phyloP scores from a whole-genome alignment of 129 eudicot species.

The Flaveria brownii region DNA sequence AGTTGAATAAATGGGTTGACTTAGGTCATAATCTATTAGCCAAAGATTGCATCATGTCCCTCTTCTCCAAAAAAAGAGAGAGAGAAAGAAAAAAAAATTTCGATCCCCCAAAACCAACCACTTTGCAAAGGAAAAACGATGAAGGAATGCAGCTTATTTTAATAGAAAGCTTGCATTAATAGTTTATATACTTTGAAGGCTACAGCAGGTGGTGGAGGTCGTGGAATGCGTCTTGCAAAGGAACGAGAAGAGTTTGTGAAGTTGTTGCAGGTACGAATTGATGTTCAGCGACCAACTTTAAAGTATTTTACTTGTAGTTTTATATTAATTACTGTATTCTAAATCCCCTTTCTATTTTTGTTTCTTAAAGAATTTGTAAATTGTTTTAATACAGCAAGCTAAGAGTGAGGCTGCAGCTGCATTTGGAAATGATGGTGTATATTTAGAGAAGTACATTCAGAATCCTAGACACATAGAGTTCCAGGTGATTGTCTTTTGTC shows the following conservation, averaged over 20 bases:
- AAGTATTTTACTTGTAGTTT: not conserved
- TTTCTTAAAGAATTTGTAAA: slow-evolving; percentile 12
- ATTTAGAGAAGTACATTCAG: slow-evolving; percentile 82
- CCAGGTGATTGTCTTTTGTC: slow-evolving; percentile 53
- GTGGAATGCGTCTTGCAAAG: slow-evolving; percentile 99
- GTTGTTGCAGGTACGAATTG: slow-evolving; percentile 64
- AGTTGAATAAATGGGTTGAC: not conserved
- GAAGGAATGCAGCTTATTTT: not conserved
- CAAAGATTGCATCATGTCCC: not conserved
- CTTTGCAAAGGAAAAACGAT: slow-evolving; percentile 5
- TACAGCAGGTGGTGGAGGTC: slow-evolving; percentile 99
- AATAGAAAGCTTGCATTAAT: slow-evolving; percentile 15
- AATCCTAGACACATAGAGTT: slow-evolving; percentile 97
- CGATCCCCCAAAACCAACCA: not conserved
- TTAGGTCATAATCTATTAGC: not conserved
- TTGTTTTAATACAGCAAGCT: slow-evolving; percentile 59
- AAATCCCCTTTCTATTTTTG: slow-evolving; percentile 9
- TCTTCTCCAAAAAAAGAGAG: not conserved
- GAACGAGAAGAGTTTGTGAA: slow-evolving; percentile 90
- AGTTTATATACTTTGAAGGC: slow-evolving; percentile 57
- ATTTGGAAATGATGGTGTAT: slow-evolving; percentile 94
- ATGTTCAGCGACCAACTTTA: slow-evolving; percentile 19
- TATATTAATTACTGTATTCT: not conserved
- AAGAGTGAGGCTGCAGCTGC: slow-evolving; percentile 99
- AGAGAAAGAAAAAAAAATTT: not conserved